Base-by-base conservation (phyloP, 164 flowering plant species). In the Umbilicus rupestris region DNA sequence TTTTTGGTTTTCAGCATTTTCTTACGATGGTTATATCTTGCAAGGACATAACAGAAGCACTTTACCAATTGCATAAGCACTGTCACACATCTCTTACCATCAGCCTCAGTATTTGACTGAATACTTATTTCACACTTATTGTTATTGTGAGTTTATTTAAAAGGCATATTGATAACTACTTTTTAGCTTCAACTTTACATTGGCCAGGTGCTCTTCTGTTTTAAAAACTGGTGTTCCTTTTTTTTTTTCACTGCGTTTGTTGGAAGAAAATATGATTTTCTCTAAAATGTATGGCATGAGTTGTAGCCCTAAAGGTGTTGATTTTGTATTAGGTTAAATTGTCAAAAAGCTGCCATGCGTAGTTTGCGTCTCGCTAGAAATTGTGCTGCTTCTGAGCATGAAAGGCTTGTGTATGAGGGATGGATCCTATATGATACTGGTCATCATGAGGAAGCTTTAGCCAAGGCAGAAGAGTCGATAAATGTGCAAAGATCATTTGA, bases 331-430 rank as follows among this genome's bases (percentile, higher is more conserved):
- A 94, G 98, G 84, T 81, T 94, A 73, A 94, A 94, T 69, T 89
- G 89, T 78, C 97, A 87, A 64, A 89, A 91, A 74, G 87, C 97
- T 66, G 98, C 97, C 24, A 90, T 94, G 98, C 84, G 86, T 16
- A 83, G 96, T 73, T 74, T 94, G 75, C 82, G 97, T 4, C 50
- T 84, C 82, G 98, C 98, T 65, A 77, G 95, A 72, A 89, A 89
- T 68, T 79, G 80, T 75, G 84, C 96, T 69, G 65, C 70, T 45
- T 72, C 78, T 14, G 78, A 73, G 59, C 83, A 83, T 67, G 92
- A 87, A 75, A 82, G 79, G 66, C 87, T 87, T 68, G 85, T 85
- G 31, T 85, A 83, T 69, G 87, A 87, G 73, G 92, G 89, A 37
- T 87, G 87, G 89, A 78, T 87, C 26, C 72, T 85, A 62, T 87